Conservation (phyloP, 768 basidiomycete genomes). For the Lactarius psammicola region DNA sequence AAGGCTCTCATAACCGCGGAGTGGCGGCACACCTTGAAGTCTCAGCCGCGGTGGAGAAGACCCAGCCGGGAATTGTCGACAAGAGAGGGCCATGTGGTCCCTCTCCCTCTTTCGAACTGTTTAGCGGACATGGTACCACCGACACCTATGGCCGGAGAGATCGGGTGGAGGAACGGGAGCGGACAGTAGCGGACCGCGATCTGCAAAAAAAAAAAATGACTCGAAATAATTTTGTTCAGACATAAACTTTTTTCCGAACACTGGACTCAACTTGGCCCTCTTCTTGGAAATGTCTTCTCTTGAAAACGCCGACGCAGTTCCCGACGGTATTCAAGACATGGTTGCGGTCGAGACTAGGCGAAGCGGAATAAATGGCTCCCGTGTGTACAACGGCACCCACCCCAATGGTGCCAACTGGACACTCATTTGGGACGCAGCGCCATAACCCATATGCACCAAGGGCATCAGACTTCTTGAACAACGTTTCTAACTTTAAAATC, state of each 20-base stretch:
- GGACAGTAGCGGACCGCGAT: neutral
- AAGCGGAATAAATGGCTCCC: conserved; percentile 38
- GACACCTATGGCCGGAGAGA: neutral
- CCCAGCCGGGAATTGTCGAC: neutral
- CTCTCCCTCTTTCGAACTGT: neutral
- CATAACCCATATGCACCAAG: conserved; percentile 85
- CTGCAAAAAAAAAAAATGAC: neutral
- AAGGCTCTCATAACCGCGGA: neutral
- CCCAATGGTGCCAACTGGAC: conserved; percentile 35
- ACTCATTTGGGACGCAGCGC: conserved; percentile 40
- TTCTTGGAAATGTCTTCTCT: conserved; percentile 59
- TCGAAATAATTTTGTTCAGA: neutral
- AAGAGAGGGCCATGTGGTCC: neutral
- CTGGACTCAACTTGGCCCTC: neutral
- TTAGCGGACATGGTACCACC: too few species aligned
- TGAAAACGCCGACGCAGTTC: conserved; percentile 48
- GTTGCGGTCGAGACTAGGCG: conserved; percentile 58
- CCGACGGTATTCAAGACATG: conserved; percentile 58
- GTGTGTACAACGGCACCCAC: conserved; percentile 36
- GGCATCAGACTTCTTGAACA: conserved; percentile 90
- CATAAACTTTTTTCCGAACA: neutral
- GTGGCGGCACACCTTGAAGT: neutral
- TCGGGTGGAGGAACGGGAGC: neutral
- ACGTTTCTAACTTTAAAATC: conserved; percentile 91
- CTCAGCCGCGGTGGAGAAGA: neutral